These are phyloP conservation scores for Brassica rapa DNA, from an alignment of 345 rosid genomes.

Conservation along the genomic window DNA sequence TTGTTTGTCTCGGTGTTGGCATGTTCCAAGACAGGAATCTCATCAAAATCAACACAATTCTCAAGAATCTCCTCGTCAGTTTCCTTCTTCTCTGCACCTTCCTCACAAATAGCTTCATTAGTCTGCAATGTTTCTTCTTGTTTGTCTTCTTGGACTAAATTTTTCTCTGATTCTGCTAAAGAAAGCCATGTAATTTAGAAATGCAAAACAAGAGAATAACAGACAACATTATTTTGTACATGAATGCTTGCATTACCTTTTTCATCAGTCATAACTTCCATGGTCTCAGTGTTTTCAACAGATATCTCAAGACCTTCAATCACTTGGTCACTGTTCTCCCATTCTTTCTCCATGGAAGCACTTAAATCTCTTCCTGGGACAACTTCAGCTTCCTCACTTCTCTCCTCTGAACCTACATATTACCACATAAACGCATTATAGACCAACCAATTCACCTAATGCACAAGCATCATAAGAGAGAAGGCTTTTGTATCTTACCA, in stretches of 20 bases:
- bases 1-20: conserved; percentile 1
- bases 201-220: conserved; percentile 11
- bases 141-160: conserved; percentile 7
- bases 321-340: conserved; percentile 23
- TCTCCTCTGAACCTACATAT: conserved; percentile 28
- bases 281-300: background rate
- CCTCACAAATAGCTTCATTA: background rate
- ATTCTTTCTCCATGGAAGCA: conserved; percentile 39
- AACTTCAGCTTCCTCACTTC: conserved; percentile 20
- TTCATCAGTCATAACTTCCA: conserved; percentile 13
- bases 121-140: conserved; percentile 3
- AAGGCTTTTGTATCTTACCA: conserved; percentile 22
- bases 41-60: conserved; percentile 6
- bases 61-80: conserved; percentile 6
- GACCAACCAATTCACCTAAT: background rate
- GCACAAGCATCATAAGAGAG: background rate
- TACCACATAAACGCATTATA: conserved; percentile 5
- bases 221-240: too few species aligned
- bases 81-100: background rate
- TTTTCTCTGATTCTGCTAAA: background rate
- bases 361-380: conserved; percentile 33
- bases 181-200: background rate
- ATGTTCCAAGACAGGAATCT: background rate
- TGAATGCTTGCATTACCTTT: conserved; percentile 12
- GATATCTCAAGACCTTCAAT: background rate